These are phyloP conservation scores for Backusella circina DNA, from an alignment of 192 early-diverging fungal species.

Conservation along the genomic window DNA sequence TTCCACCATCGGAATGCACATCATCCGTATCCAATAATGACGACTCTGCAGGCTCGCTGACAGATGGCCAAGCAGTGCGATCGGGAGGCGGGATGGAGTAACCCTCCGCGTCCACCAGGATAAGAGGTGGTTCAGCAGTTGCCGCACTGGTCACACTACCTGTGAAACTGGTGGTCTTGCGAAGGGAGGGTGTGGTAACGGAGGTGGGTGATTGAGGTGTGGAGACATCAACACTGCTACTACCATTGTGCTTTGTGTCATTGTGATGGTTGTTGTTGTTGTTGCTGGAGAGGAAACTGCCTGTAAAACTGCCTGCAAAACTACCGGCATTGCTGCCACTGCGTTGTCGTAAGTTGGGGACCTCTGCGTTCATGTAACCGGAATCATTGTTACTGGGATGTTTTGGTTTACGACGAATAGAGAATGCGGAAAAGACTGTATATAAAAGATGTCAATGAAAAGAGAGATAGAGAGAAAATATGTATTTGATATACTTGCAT, in stretches of 20 bases:
- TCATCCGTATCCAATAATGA: slow-evolving; percentile 23
- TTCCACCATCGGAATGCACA: background rate
- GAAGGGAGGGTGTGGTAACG: background rate
- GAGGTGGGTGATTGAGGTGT: slow-evolving; percentile 5
- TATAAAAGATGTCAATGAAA: background rate
- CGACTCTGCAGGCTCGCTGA: background rate
- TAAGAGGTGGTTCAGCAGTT: slow-evolving; percentile 24
- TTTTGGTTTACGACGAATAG: slow-evolving; percentile 22
- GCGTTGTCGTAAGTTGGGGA: background rate
- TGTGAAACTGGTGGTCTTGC: slow-evolving; percentile 14
- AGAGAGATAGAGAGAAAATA: background rate
- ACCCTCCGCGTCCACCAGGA: slow-evolving; percentile 46
- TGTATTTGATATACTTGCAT: background rate
- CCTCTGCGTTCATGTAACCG: slow-evolving; percentile 1
- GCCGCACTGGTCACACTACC: slow-evolving; percentile 6
- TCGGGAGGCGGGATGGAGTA: slow-evolving; percentile 51
- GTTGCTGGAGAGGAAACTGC: background rate
- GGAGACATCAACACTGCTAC: background rate
- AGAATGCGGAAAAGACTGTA: slow-evolving; percentile 16
- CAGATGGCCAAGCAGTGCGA: slow-evolving; percentile 31
- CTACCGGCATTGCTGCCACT: slow-evolving; percentile 9
- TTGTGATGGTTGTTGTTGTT: background rate
- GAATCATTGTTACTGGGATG: background rate
- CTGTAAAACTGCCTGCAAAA: background rate
- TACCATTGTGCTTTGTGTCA: background rate